phyloP scores from a whole-genome alignment of 2,329 filamentous ascomycete species.

The Calonectria pteridis region DNA sequence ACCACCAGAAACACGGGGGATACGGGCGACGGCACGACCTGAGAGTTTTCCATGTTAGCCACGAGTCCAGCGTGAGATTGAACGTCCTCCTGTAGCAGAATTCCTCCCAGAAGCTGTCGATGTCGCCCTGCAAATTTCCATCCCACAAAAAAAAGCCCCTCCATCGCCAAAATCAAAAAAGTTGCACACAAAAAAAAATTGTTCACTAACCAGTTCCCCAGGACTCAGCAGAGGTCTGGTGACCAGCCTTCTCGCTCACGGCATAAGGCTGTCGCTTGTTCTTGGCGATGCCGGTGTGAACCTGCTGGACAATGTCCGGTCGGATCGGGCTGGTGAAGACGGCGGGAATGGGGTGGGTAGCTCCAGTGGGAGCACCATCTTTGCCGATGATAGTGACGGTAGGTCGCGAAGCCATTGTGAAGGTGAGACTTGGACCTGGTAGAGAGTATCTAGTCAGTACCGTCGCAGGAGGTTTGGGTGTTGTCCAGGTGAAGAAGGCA shows the following conservation, averaged over 20 bases:
- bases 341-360: constrained; percentile 91
- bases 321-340: constrained; percentile 99
- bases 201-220: constrained; percentile 94
- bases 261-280: constrained; percentile 99
- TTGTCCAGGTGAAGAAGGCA: constrained; percentile 24
- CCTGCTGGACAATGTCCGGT: constrained; percentile 98
- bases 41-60: constrained; percentile 42
- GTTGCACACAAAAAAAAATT: constrained; percentile 30
- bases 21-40: constrained; percentile 99
- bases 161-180: constrained; percentile 12
- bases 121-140: neutral
- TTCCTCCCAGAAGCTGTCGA: neutral
- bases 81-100: constrained; percentile 9
- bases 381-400: constrained; percentile 97
- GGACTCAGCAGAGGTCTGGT: constrained; percentile 99
- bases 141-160: constrained; percentile 37
- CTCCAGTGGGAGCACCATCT: constrained; percentile 92
- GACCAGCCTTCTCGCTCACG: constrained; percentile 99
- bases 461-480: constrained; percentile 16
- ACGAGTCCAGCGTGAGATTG: neutral
- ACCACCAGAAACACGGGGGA: constrained; percentile 99
- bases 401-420: constrained; percentile 93
- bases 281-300: constrained; percentile 99
- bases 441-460: constrained; percentile 37
- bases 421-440: constrained; percentile 54